Percentiles rank a stretch among this genome's conserved stretches.
phyloP scores from a whole-genome alignment of 441 rosid genomes.

The Euphorbia neoarborescens region DNA sequence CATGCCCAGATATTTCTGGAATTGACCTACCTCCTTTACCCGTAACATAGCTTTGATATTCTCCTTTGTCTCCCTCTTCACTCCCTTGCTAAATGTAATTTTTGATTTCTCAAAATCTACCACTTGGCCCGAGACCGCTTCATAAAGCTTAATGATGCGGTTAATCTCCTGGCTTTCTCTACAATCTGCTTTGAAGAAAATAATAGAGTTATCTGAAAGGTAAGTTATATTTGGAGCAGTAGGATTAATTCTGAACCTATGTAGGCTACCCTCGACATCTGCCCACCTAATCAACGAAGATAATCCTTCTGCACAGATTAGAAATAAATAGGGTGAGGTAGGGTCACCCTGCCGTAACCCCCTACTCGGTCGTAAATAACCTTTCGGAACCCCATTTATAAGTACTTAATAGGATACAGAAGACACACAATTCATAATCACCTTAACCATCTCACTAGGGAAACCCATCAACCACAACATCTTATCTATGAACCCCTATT shows the following conservation, averaged over 20 bases:
- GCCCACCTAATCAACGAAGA: too few species aligned
- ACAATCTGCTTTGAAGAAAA: background rate
- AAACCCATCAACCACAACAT: background rate
- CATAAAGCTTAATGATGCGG: accelerated
- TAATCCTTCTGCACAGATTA: too few species aligned
- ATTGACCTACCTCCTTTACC: background rate
- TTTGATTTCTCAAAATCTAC: background rate
- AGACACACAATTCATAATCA: background rate
- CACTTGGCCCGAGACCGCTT: background rate
- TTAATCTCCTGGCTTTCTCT: background rate
- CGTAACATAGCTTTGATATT: too few species aligned
- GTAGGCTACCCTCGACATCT: too few species aligned
- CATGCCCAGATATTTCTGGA: too few species aligned
- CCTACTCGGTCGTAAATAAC: too few species aligned
- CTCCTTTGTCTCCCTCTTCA: background rate
- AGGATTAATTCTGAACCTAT: too few species aligned
- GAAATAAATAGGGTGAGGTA: too few species aligned
- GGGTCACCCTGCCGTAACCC: too few species aligned
- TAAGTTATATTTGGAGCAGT: too few species aligned
- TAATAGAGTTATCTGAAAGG: too few species aligned
- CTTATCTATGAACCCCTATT: background rate
- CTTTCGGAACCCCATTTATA: too few species aligned
- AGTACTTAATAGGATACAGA: background rate
- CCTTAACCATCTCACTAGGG: background rate
- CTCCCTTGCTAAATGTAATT: background rate